Conservation (phyloP, 2,329 filamentous ascomycete species). For the Venturia asperata region DNA sequence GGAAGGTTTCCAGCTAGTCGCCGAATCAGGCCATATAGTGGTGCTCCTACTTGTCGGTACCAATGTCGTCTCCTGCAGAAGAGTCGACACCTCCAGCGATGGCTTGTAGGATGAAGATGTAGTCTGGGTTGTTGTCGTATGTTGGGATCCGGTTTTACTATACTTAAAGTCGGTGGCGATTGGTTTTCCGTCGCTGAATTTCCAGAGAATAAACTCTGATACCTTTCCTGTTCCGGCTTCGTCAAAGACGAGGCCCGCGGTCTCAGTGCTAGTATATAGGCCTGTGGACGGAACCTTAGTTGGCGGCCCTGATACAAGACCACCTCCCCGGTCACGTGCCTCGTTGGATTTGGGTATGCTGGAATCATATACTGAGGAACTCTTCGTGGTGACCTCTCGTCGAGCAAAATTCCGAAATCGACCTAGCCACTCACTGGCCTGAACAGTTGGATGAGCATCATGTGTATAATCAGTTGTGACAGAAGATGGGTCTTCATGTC, state of each 20-base stretch:
- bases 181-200: too few species aligned
- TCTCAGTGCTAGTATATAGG: too few species aligned
- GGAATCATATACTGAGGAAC: neutral
- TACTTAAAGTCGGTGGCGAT: too few species aligned
- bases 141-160: too few species aligned
- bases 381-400: neutral
- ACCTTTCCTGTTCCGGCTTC: too few species aligned
- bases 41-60: neutral
- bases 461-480: neutral
- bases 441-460: neutral
- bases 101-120: neutral
- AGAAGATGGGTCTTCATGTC: neutral
- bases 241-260: too few species aligned
- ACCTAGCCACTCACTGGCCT: neutral
- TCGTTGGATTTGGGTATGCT: neutral
- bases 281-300: too few species aligned
- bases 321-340: neutral
- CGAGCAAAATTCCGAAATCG: neutral
- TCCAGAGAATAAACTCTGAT: too few species aligned
- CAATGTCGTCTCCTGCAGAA: neutral
- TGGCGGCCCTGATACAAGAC: neutral
- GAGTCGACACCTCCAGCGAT: conserved; percentile 1
- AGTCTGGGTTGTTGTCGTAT: neutral
- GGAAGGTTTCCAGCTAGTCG: neutral
- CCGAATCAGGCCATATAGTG: conserved; percentile 6